Conservation (phyloP, 768 basidiomycete genomes). For the Flagelloscypha sp. region DNA sequence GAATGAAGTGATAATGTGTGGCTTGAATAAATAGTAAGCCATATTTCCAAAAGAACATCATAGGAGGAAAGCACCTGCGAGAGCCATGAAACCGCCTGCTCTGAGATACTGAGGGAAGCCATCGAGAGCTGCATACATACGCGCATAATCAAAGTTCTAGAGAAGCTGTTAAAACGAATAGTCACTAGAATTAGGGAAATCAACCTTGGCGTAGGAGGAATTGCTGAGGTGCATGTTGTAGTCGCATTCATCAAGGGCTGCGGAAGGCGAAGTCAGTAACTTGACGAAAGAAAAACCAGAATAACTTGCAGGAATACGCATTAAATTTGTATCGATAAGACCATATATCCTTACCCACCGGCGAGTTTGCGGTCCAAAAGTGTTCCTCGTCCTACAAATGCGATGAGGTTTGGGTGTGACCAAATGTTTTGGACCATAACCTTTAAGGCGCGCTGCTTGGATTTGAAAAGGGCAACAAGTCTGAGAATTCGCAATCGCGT, state of each 20-base stretch:
- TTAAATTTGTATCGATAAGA: too few species aligned
- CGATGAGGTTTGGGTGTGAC: too few species aligned
- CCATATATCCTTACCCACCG: too few species aligned
- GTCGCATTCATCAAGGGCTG: slow-evolving; percentile 67
- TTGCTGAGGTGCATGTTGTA: slow-evolving; percentile 73
- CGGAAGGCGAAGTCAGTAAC: background rate
- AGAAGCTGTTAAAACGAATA: slow-evolving; percentile 9
- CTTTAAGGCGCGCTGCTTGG: too few species aligned
- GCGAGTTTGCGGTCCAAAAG: too few species aligned
- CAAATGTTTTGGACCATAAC: too few species aligned
- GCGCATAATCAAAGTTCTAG: slow-evolving; percentile 37
- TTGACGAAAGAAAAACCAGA: too few species aligned
- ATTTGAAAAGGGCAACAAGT: too few species aligned
- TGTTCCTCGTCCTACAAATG: too few species aligned
- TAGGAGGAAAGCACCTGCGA: slow-evolving; percentile 33
- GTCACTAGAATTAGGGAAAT: slow-evolving; percentile 8
- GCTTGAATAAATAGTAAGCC: slow-evolving; percentile 24
- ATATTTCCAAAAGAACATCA: too few species aligned
- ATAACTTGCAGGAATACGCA: too few species aligned
- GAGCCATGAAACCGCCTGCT: slow-evolving; percentile 52
- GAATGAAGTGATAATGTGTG: slow-evolving; percentile 37
- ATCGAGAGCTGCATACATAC: slow-evolving; percentile 38
- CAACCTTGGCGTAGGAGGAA: slow-evolving; percentile 69
- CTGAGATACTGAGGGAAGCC: slow-evolving; percentile 52
- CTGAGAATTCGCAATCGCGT: too few species aligned